phyloP scores from a whole-genome alignment of 768 basidiomycete species.

The Gautieria morchelliformis region DNA sequence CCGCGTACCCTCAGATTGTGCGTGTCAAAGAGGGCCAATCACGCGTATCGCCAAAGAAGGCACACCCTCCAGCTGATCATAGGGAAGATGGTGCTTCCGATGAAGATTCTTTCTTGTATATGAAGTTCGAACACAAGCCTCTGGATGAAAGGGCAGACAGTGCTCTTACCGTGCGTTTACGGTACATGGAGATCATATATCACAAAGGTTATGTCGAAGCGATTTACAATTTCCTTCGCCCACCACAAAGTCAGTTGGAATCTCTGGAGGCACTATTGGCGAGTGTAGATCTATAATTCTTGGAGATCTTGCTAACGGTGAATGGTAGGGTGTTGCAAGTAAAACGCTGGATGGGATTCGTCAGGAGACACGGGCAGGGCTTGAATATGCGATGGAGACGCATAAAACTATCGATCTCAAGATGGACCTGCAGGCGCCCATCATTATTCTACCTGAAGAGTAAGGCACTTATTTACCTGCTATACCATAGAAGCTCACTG shows the following conservation, averaged over 20 bases:
- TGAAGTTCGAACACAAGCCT: constrained; percentile 89
- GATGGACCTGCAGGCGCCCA: constrained; percentile 92
- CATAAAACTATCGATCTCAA: constrained; percentile 97
- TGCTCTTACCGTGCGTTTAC: constrained; percentile 80
- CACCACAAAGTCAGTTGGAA: constrained; percentile 89
- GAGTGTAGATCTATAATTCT: constrained; percentile 17
- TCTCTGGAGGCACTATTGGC: constrained; percentile 90
- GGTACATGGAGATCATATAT: constrained; percentile 95
- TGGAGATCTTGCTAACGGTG: background rate
- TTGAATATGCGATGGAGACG: constrained; percentile 86
- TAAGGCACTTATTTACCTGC: constrained; percentile 22
- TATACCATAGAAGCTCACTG: constrained; percentile 4
- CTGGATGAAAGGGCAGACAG: constrained; percentile 87
- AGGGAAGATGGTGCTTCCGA: constrained; percentile 17
- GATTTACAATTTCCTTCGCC: constrained; percentile 84
- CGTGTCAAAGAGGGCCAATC: constrained; percentile 49
- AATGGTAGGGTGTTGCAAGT: constrained; percentile 70
- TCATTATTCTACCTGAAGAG: constrained; percentile 97
- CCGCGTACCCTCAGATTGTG: constrained; percentile 85
- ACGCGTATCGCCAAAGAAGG: background rate
- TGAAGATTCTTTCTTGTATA: constrained; percentile 69
- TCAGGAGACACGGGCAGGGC: constrained; percentile 87
- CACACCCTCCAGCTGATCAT: background rate
- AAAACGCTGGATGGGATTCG: constrained; percentile 88
- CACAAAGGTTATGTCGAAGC: constrained; percentile 91